Evolutionary conservation across 1,284 basidiomycete genomes (phyloP).

Genomic region (Tilletia walkeri): DNA sequence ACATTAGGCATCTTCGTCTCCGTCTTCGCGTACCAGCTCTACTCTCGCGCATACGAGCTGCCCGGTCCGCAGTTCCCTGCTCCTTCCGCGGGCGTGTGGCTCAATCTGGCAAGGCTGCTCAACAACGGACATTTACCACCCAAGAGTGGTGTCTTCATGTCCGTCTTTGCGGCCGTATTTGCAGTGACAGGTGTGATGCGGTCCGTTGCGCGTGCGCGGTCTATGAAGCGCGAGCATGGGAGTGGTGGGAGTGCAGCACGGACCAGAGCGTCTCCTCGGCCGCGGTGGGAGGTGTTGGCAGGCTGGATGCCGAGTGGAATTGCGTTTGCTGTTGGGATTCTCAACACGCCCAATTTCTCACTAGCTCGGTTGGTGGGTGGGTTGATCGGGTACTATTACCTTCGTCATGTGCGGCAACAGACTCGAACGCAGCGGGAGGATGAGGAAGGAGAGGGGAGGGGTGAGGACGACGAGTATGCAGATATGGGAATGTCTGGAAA

Average conservation of each 20-base stretch:
- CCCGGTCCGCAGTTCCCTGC: slow-evolving; percentile 85
- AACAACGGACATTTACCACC: slow-evolving; percentile 76
- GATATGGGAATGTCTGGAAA: slow-evolving; percentile 35
- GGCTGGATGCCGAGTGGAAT: slow-evolving; percentile 41
- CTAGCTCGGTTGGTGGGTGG: slow-evolving; percentile 87
- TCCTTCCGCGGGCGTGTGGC: slow-evolving; percentile 77
- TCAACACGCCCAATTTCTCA: slow-evolving; percentile 93
- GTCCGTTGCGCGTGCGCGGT: slow-evolving; percentile 60
- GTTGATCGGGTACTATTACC: slow-evolving; percentile 66
- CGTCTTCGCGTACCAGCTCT: slow-evolving; percentile 80
- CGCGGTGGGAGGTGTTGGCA: slow-evolving; percentile 28
- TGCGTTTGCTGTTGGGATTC: slow-evolving; percentile 67
- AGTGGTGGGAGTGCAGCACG: slow-evolving; percentile 32
- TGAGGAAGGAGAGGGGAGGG: too few species aligned
- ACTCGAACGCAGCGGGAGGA: background rate
- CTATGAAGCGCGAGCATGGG: slow-evolving; percentile 31
- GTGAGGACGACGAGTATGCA: too few species aligned
- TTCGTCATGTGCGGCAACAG: slow-evolving; percentile 15
- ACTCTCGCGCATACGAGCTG: slow-evolving; percentile 74
- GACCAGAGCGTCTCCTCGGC: slow-evolving; percentile 1
- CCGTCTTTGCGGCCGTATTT: slow-evolving; percentile 65
- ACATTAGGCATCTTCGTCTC: slow-evolving; percentile 81
- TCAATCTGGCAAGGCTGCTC: slow-evolving; percentile 83
- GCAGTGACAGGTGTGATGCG: slow-evolving; percentile 61
- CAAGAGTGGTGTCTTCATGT: slow-evolving; percentile 77